Evolutionary conservation across 352 stramenopile genomes (phyloP), one percentile per base, ranked within the genome.

Genomic region (Globisporangium viniferum): DNA sequence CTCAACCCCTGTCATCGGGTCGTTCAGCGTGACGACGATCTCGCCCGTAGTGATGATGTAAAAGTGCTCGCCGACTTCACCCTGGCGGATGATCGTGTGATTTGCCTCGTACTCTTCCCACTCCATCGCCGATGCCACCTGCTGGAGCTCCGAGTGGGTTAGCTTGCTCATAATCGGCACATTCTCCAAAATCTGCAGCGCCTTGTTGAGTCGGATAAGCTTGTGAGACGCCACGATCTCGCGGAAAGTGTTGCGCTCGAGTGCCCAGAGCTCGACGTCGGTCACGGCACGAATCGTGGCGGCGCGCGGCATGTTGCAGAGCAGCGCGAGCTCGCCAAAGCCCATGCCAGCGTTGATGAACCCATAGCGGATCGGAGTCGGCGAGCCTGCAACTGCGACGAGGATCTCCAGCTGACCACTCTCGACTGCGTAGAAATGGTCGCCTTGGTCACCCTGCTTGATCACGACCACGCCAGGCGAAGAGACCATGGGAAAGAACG

Each of bases 301-400:
- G 2, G 97, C 96, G 59, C 97, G 84, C 9, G 97, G 97, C 76
- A 93, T 91, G 70, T 98, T 98, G 77, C 98, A 99, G 68, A 99
- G 83, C 54, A 99, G 76, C 5, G 97, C 97, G 1, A 99, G 74
- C 72, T 99, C 98, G 33, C 97, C 97, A 80, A 99, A 99, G 5
- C 92, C 86, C 72, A 89, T 75, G 5, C 86, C 84, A 0, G 82
- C 59, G 29, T 70, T 70, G 12, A 94, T 69, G 27, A 81, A 85
- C 8, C 86, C 86, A 64, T 91, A 94, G 22, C 86, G 84, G 61
- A 94, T 91, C 0, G 81, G 80, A 4, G 73, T 74, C 22, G 77
- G 69, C 7, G 81, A 87, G 9, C 75, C 75, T 27, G 78, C 77
- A 0, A 84, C 73, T 12, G 81, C 66, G 8, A 94, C 86, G 24